These are phyloP conservation scores for Wakefieldia striispora DNA, from an alignment of 768 basidiomycete genomes.

Conservation along the genomic window DNA sequence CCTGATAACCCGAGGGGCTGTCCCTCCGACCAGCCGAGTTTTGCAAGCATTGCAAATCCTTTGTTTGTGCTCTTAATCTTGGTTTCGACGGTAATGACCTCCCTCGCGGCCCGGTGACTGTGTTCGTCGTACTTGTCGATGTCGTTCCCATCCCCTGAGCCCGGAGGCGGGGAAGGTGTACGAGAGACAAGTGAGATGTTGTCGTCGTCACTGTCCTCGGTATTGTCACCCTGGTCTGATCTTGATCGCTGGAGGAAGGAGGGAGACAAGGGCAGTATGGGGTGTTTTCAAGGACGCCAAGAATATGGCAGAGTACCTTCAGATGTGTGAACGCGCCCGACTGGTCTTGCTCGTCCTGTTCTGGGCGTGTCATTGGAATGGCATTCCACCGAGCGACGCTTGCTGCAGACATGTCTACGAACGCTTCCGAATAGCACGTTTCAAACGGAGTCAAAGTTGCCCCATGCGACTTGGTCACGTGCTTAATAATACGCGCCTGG, in stretches of 20 bases:
- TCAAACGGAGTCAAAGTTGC: too few species aligned
- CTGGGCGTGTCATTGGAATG: slow-evolving; percentile 47
- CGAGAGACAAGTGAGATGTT: slow-evolving; percentile 72
- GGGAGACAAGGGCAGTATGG: slow-evolving; percentile 55
- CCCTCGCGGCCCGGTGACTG: slow-evolving; percentile 47
- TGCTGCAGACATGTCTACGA: slow-evolving; percentile 54
- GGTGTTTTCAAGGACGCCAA: slow-evolving; percentile 41
- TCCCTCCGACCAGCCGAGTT: slow-evolving; percentile 82
- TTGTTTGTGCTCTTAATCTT: slow-evolving; percentile 77
- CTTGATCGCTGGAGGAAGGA: slow-evolving; percentile 62
- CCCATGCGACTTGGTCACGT: too few species aligned
- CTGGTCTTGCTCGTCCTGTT: slow-evolving; percentile 24
- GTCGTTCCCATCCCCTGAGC: slow-evolving; percentile 44
- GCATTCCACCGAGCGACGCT: slow-evolving; percentile 73
- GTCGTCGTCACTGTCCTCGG: slow-evolving; percentile 58
- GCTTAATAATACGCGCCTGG: too few species aligned
- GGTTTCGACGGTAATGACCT: slow-evolving; percentile 79
- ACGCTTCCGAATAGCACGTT: too few species aligned
- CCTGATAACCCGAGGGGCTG: slow-evolving; percentile 72
- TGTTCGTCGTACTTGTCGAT: slow-evolving; percentile 69
- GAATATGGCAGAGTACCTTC: slow-evolving; percentile 70
- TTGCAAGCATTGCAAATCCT: slow-evolving; percentile 76
- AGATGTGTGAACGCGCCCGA: slow-evolving; percentile 20
- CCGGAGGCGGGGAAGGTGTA: slow-evolving; percentile 64
- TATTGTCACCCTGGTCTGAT: slow-evolving; percentile 32